These are phyloP conservation scores for Royoungia palumana DNA, from an alignment of 768 basidiomycete species.

Conservation along the genomic window DNA sequence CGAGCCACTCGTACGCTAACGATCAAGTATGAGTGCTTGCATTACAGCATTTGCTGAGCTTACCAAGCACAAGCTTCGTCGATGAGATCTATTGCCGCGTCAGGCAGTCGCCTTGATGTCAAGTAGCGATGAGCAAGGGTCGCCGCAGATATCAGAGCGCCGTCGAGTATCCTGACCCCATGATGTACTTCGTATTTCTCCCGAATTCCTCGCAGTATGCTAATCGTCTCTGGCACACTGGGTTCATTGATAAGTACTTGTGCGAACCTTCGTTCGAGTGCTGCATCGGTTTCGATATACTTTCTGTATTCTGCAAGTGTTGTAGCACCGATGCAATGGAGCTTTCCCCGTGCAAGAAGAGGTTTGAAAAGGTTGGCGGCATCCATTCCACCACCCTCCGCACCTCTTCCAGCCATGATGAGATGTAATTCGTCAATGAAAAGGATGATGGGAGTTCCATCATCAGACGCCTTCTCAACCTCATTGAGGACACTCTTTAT, in stretches of 20 bases:
- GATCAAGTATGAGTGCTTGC: slow-evolving; percentile 2
- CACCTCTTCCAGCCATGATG: slow-evolving; percentile 85
- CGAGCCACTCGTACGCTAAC: slow-evolving; percentile 81
- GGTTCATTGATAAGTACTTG: slow-evolving; percentile 95
- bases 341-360: slow-evolving; percentile 80
- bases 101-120: slow-evolving; percentile 74
- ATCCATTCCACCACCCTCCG: slow-evolving; percentile 88
- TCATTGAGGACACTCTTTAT: slow-evolving; percentile 91
- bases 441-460: slow-evolving; percentile 78
- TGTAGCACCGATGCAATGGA: slow-evolving; percentile 82
- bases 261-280: slow-evolving; percentile 87
- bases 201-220: slow-evolving; percentile 88
- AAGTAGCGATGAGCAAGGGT: slow-evolving; percentile 92
- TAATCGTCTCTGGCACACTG: slow-evolving; percentile 82
- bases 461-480: slow-evolving; percentile 82
- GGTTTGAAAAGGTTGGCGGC: slow-evolving; percentile 93
- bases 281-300: slow-evolving; percentile 90
- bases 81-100: slow-evolving; percentile 86
- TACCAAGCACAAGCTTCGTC: slow-evolving; percentile 91
- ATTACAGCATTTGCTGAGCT: slow-evolving; percentile 16
- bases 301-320: slow-evolving; percentile 90
- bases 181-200: slow-evolving; percentile 94
- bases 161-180: slow-evolving; percentile 85
- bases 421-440: slow-evolving; percentile 96
- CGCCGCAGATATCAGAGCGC: slow-evolving; percentile 84